Evolutionary conservation across 2,329 filamentous ascomycete genomes (phyloP), one percentile per base, ranked within the genome.

Genomic region (Cryphonectria nitschkei): DNA sequence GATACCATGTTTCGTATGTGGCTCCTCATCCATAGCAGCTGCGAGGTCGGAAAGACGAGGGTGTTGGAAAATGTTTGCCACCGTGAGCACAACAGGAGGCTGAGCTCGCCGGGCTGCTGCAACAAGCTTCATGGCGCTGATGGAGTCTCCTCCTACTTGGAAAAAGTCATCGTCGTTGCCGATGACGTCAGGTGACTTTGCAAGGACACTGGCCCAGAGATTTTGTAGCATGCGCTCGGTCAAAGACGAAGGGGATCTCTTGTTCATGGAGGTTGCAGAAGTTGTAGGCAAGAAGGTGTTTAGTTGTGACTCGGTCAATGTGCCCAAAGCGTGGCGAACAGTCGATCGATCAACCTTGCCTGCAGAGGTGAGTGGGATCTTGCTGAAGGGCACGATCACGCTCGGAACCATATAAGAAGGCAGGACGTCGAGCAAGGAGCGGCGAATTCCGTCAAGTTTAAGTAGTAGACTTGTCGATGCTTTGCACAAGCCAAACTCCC

Each of bases 41-140:
- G 58, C 58, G 41, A 68, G 58, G 9, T 68, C 67, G 14, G 26
- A n/a, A 2, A 68, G 19, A 11, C 54, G n/a, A 9, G 84, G 83
- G 61, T 82, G 79, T n/a, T 78, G 80, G 69, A 87, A 86, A 54
- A 85, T 81, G 64, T 80, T 80, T 3, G 81, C 81, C 1, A 87
- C 84, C 2, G 82, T 84, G 56, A 86, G 73, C 0, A 78, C 70
- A 5, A 86, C 73, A 5, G 79, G 79, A 16, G 77, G 75, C 2
- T 78, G 79, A 52, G 46, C 46, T n/a, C 46, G 46, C 67, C 83
- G 79, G 5, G 84, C 82, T 22, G 80, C 79, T 1, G 84, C 80
- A 1, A 86, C 83, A 3, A 87, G 79, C 68, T 79, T 83, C 85
- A 87, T 87, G 2, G 85, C 85, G n/a, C 81, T 79, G 1, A 87